Evolutionary conservation across 495 filamentous ascomycete species (phyloP), one percentile per base, ranked within the genome.

Genomic region (Penicillium taxi): DNA sequence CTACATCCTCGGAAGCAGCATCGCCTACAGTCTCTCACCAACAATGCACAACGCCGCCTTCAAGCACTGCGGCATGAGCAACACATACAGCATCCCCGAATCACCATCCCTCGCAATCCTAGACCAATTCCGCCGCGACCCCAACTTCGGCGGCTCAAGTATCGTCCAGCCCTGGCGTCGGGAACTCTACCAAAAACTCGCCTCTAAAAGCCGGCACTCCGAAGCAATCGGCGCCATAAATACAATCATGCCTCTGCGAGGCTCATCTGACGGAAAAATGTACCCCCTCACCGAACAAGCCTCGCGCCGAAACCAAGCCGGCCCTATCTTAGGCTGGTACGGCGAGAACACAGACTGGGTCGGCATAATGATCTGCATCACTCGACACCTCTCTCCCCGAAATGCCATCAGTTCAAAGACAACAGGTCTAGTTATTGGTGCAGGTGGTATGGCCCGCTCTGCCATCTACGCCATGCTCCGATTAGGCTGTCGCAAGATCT

Each of bases 281-380:
- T 69, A 80, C 16, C 71, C 80, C n/a, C 71, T 85, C 26, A 69
- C 76, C 12, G 54, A 69, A 15, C 64, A 81, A 28, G 73, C 77
- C 24, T 77, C 74, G 48, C 71, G 79, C 16, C 70, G 81, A 18
- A 80, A 81, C 55, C 76, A 73, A 47, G 67, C 78, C 3, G 83
- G 84, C 0, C 61, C 70, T 1, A 71, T 84, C 4, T 52, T 70
- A 32, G 80, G 74, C 4, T 80, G 86, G 45, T 88, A 85, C 43
- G 85, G 85, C 5, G 83, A 89, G 37, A 91, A 91, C 52, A 91
- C 83, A 0, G 84, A 89, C 59, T 91, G 84, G 81, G 81, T 81
- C 17, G 78, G 83, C 9, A 83, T 89, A 17, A 63, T 75, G 50
- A 68, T 67, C 4, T 86, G 82, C 44, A 70, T 88, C 17, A 74